phyloP scores from a whole-genome alignment of 2,329 filamentous ascomycete species.

The Aspergillus sp. region DNA sequence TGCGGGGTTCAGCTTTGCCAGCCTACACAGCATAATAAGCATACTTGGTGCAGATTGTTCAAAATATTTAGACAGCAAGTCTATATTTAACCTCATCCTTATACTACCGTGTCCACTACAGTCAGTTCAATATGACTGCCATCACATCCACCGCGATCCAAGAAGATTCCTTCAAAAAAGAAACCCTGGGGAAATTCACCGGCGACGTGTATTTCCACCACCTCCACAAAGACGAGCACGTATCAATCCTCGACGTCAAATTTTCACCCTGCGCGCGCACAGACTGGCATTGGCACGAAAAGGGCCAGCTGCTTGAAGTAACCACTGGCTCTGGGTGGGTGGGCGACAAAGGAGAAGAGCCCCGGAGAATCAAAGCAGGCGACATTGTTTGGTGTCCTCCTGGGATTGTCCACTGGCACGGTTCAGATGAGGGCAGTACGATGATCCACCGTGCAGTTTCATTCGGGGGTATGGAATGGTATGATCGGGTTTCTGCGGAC shows the following conservation, averaged over 20 bases:
- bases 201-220: constrained; percentile 34
- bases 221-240: constrained; percentile 23
- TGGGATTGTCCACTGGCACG: constrained; percentile 49
- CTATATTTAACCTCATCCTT: too few relatives aligned
- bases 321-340: constrained; percentile 43
- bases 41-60: too few relatives aligned
- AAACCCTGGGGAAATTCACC: constrained; percentile 21
- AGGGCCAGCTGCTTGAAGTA: constrained; percentile 46
- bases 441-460: constrained; percentile 35
- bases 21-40: too few relatives aligned
- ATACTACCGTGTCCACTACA: too few relatives aligned
- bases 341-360: constrained; percentile 42
- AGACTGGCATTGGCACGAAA: constrained; percentile 47
- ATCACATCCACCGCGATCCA: too few relatives aligned
- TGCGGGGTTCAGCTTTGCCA: too few relatives aligned
- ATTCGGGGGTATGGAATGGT: too few relatives aligned
- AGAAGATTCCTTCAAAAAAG: not conserved
- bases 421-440: constrained; percentile 40
- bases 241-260: constrained; percentile 40
- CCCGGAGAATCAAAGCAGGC: constrained; percentile 38
- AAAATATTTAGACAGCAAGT: too few relatives aligned
- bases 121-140: too few relatives aligned
- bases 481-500: too few relatives aligned
- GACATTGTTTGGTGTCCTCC: constrained; percentile 44
- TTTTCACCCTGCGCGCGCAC: constrained; percentile 47